phyloP scores from a whole-genome alignment of 2,329 filamentous ascomycete genomes.

The Colletotrichum shisoi region DNA sequence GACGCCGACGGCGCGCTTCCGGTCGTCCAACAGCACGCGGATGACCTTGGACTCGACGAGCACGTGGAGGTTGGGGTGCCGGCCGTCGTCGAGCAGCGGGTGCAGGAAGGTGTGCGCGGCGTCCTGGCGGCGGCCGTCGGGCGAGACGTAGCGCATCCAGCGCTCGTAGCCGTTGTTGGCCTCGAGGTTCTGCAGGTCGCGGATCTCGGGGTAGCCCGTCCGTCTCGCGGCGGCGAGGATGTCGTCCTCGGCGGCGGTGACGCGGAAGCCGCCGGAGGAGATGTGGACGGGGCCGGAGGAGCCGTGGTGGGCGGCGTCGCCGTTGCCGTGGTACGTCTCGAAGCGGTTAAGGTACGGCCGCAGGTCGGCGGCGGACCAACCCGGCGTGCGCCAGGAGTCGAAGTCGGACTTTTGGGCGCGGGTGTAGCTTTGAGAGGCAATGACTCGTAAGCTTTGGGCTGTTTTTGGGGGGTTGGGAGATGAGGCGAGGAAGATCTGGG shows the following conservation, averaged over 20 bases:
- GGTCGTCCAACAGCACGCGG: constrained; percentile 54
- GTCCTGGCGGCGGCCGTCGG: constrained; percentile 50
- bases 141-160: constrained; percentile 46
- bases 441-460: constrained; percentile 17
- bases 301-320: constrained; percentile 51
- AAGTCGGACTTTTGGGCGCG: constrained; percentile 57
- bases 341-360: constrained; percentile 58
- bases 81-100: constrained; percentile 44
- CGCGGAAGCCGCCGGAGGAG: constrained; percentile 55
- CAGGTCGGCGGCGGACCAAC: constrained; percentile 62
- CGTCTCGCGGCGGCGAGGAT: constrained; percentile 56
- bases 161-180: constrained; percentile 47
- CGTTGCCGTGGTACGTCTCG: constrained; percentile 44
- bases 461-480: too few species aligned
- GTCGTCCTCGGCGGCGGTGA: constrained; percentile 49
- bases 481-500: background rate
- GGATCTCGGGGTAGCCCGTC: constrained; percentile 57
- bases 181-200: constrained; percentile 60
- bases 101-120: constrained; percentile 46
- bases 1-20: constrained; percentile 64
- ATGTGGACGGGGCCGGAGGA: constrained; percentile 58
- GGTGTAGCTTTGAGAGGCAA: constrained; percentile 49
- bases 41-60: constrained; percentile 47
- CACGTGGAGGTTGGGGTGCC: constrained; percentile 47
- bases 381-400: constrained; percentile 61